These are phyloP conservation scores for Sarcodon sp. DNA, from an alignment of 768 basidiomycete species.

Conservation along the genomic window DNA sequence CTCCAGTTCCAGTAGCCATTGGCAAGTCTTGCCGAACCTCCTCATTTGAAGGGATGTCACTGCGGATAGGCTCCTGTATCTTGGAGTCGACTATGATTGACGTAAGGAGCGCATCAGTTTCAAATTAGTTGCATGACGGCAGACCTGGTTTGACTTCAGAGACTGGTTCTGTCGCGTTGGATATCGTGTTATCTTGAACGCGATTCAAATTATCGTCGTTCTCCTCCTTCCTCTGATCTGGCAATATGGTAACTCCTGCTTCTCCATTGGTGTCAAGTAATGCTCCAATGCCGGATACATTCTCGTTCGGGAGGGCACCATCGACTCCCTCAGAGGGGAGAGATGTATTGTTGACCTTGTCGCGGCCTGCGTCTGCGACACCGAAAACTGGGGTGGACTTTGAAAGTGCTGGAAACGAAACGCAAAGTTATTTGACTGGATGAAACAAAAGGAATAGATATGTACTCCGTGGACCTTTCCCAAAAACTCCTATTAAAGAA, in stretches of 20 bases:
- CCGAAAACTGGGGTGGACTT: neutral
- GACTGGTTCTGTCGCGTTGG: too few species aligned
- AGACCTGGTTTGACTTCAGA: too few species aligned
- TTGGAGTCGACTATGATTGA: too few species aligned
- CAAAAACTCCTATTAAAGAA: neutral
- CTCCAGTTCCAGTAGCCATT: too few species aligned
- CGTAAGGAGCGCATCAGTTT: too few species aligned
- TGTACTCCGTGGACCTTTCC: neutral
- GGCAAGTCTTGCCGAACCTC: too few species aligned
- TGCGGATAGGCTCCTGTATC: too few species aligned
- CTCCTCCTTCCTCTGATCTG: slow-evolving; percentile 22
- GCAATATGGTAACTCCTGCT: slow-evolving; percentile 31
- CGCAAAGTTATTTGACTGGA: neutral
- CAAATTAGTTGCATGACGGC: too few species aligned
- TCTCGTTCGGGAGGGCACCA: slow-evolving; percentile 19
- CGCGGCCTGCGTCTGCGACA: neutral
- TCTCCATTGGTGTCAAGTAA: slow-evolving; percentile 34
- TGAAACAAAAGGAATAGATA: neutral
- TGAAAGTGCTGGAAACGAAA: neutral
- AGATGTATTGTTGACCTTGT: slow-evolving; percentile 8
- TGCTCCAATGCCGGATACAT: slow-evolving; percentile 29
- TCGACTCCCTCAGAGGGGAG: slow-evolving; percentile 22
- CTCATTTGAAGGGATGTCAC: too few species aligned
- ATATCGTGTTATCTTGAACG: too few species aligned
- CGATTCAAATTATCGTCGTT: too few species aligned